A percentile compares a stretch with the other conserved stretches of the same genome.
Conservation (phyloP, 169 alveolate species). For the Eimeria brunetti region DNA sequence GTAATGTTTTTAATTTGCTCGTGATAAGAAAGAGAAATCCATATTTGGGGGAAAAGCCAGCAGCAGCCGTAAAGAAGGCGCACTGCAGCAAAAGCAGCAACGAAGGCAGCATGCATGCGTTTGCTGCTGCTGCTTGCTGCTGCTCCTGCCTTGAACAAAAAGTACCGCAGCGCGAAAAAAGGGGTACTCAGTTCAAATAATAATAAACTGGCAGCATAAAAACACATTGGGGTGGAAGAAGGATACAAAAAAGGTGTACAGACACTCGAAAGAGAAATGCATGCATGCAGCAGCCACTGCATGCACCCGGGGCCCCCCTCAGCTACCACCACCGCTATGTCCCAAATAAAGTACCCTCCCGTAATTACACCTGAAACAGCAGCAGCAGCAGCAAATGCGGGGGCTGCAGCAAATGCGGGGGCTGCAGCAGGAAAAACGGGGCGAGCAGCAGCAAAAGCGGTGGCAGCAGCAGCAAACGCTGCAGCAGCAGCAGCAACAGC, state of each 20-base stretch:
- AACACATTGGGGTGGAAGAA: conserved; percentile 38
- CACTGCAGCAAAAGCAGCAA: background rate
- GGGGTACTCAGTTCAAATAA: conserved; percentile 66
- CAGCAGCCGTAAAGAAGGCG: conserved; percentile 35
- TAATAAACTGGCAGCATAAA: conserved; percentile 4
- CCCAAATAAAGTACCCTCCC: conserved; percentile 62
- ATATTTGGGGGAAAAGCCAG: conserved; percentile 16
- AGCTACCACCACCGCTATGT: background rate
- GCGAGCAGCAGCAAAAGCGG: too few relatives aligned
- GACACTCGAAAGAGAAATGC: background rate
- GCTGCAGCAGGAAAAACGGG: too few relatives aligned
- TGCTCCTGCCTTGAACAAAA: conserved; percentile 19
- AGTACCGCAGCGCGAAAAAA: conserved; percentile 45
- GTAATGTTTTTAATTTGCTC: background rate
- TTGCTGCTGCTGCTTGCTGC: too few relatives aligned
- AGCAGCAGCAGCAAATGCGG: background rate
- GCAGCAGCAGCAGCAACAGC: background rate
- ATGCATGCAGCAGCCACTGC: conserved; percentile 65
- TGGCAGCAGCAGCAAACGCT: background rate
- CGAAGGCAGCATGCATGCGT: conserved; percentile 1
- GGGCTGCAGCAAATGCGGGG: too few relatives aligned
- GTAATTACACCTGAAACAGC: background rate
- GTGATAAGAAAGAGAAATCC: background rate
- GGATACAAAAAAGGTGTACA: background rate
- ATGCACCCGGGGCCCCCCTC: conserved; percentile 5